These are phyloP conservation scores for Talaromyces islandicus DNA, from an alignment of 2,329 filamentous ascomycete genomes.

Conservation along the genomic window DNA sequence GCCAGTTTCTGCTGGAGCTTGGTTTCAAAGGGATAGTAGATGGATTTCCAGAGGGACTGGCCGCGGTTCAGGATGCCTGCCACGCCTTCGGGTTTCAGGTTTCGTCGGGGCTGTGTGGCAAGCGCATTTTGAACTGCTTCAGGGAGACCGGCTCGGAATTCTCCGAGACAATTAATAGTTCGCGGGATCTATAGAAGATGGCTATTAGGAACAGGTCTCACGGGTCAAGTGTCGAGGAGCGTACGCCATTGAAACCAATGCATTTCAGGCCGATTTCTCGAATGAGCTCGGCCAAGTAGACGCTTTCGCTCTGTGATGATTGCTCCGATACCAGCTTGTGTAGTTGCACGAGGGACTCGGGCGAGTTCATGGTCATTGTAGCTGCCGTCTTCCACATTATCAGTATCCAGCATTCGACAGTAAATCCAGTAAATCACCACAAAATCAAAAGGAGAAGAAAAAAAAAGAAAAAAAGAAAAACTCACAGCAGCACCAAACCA, in stretches of 20 bases:
- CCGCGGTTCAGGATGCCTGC: slow-evolving; percentile 53
- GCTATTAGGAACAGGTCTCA: not conserved
- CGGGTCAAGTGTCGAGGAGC: not conserved
- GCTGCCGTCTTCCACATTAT: slow-evolving; percentile 59
- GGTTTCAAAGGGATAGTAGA: slow-evolving; percentile 68
- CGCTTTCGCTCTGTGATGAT: slow-evolving; percentile 18
- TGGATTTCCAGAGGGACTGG: slow-evolving; percentile 63
- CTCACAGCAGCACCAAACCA: slow-evolving; percentile 55
- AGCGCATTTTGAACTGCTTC: slow-evolving; percentile 24
- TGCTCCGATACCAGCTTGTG: slow-evolving; percentile 42
- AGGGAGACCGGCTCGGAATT: slow-evolving; percentile 61
- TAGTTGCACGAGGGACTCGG: slow-evolving; percentile 63
- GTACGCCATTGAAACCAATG: slow-evolving; percentile 38
- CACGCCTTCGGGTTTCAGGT: slow-evolving; percentile 49
- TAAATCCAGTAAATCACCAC: too few species aligned
- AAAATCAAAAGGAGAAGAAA: too few species aligned
- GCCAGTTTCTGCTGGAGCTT: slow-evolving; percentile 68
- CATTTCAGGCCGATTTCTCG: slow-evolving; percentile 43
- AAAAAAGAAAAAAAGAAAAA: slow-evolving; percentile 51
- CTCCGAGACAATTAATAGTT: slow-evolving; percentile 74
- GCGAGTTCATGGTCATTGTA: slow-evolving; percentile 81
- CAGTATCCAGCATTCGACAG: not conserved
- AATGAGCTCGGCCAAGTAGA: slow-evolving; percentile 34
- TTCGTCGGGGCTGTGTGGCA: slow-evolving; percentile 10
- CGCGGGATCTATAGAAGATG: slow-evolving; percentile 55